Evolutionary conservation across 2,329 filamentous ascomycete species (phyloP), one percentile per base, ranked within the genome.

Genomic region (Nigrospora sphaerica): DNA sequence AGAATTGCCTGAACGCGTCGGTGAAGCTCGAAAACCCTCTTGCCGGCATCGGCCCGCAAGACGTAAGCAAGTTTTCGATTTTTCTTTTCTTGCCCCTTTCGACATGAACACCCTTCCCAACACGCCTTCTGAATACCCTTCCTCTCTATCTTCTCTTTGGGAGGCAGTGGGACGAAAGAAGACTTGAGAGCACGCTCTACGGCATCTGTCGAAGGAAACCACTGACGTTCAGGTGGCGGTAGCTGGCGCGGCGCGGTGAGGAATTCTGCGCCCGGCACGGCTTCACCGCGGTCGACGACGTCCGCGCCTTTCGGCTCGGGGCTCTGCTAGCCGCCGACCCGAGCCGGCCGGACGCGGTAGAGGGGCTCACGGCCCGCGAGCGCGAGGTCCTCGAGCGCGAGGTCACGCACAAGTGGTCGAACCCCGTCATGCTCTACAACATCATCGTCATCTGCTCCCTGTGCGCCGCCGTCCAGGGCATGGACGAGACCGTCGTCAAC

Each of bases 401-500:
- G 58, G 72, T 77, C 36, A 76, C 74, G 1, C 74, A 86, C 57
- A 81, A 80, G 50, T 89, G 85, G 85, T 77, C 74, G 6, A 85
- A 89, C 55, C 83, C 85, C 0, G 69, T 61, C 51, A 75, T 78
- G 60, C 71, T 88, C 42, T 86, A 86, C 61, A 70, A 81, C 44
- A 73, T 87, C 9, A 80, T 88, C 51, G 58, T 81, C 13, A 69
- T 70, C 65, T 63, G 53, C 59, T 64, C 52, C 4, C 52, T 59
- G 3, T 58, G 53, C 23, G 84, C 84, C 14, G 81, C 82, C 19
- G 84, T 87, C 1, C 84, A 87, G 57, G 83, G 83, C 55, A 84
- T 85, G 80, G 81, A 86, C 60, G 80, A 86, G 63, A 84, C 81
- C 1, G 82, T 85, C 28, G 79, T 85, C 52, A 85, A 85, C 55